These are phyloP conservation scores for Cyberlindnera nakhonratchasimensis DNA, from an alignment of 805 yeast genomes.

Conservation along the genomic window DNA sequence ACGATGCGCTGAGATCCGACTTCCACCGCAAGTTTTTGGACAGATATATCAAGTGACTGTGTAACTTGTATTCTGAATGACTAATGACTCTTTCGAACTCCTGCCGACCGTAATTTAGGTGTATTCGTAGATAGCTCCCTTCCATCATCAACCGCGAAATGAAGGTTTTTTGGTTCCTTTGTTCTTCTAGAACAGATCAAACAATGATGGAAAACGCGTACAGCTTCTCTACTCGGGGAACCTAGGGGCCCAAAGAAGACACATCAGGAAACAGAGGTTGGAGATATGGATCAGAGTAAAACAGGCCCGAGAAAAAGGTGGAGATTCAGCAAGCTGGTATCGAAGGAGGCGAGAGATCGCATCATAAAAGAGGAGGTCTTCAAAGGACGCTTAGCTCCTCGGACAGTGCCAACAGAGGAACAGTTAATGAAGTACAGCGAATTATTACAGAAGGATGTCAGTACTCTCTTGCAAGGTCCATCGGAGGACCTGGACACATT, in stretches of 20 bases:
- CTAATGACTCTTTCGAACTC: neutral
- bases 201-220: too few relatives aligned
- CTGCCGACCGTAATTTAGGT: neutral
- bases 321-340: neutral
- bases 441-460: neutral
- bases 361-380: neutral
- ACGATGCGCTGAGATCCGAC: constrained; percentile 27
- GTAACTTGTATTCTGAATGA: neutral
- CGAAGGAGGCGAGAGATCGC: neutral
- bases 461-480: neutral
- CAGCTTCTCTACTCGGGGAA: too few relatives aligned
- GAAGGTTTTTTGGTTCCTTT: too few relatives aligned
- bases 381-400: neutral
- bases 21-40: constrained; percentile 25
- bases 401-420: neutral
- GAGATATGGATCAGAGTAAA: neutral
- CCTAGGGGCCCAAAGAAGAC: too few relatives aligned
- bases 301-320: neutral
- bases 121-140: too few relatives aligned
- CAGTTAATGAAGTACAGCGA: neutral
- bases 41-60: constrained; percentile 20
- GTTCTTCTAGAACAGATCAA: too few relatives aligned
- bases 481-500: too few relatives aligned
- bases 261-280: neutral
- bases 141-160: too few relatives aligned